Evolutionary conservation across 257 asterid genomes (phyloP).

Genomic region (Solanum acaule): DNA sequence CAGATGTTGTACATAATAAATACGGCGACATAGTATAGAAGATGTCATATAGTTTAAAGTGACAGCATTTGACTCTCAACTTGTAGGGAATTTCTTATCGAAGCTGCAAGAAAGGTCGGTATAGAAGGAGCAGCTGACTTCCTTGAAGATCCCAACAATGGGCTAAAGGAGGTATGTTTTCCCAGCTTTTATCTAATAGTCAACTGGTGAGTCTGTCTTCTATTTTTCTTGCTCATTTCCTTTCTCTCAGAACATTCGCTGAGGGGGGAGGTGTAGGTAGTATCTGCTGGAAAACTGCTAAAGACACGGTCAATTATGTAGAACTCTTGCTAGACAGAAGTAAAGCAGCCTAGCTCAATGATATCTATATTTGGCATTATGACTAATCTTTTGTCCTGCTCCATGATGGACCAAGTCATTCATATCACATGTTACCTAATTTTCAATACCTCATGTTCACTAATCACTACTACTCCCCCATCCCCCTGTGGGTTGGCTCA

Average conservation of each 20-base stretch:
- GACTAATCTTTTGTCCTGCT: neutral
- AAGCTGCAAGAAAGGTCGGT: constrained; percentile 71
- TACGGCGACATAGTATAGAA: neutral
- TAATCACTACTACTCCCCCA: too few species aligned
- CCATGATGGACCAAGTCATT: neutral
- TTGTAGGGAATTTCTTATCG: constrained; percentile 59
- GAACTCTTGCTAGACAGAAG: neutral
- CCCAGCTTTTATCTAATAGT: neutral
- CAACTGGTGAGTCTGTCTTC: neutral
- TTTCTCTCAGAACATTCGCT: neutral
- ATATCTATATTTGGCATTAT: neutral
- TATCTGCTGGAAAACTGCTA: neutral
- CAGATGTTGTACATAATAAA: neutral
- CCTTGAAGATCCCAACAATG: constrained; percentile 79
- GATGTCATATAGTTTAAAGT: neutral
- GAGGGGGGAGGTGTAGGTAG: neutral
- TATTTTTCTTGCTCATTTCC: neutral
- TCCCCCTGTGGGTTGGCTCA: neutral
- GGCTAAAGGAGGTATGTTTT: constrained; percentile 60
- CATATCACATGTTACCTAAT: neutral
- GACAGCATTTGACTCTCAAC: constrained; percentile 1
- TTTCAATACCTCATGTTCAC: neutral
- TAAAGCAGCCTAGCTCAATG: neutral
- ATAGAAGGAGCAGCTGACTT: constrained; percentile 87
- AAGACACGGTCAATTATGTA: neutral